phyloP scores from a whole-genome alignment of 768 basidiomycete species.

The Holtermanniella nyarrowii region DNA sequence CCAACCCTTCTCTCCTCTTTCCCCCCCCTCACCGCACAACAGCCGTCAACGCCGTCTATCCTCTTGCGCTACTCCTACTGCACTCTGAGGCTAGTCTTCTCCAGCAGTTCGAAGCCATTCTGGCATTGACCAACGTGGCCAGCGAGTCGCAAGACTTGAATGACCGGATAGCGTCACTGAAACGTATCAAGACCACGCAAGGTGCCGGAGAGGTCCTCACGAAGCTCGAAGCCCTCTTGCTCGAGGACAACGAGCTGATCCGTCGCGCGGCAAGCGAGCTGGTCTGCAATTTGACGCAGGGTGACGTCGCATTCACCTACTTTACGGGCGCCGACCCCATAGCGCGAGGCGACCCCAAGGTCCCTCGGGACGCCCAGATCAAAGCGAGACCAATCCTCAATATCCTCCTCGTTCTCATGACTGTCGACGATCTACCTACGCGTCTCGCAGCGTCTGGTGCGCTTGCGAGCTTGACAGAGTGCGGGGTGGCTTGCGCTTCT shows the following conservation, averaged over 20 bases:
- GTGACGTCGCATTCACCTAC: slow-evolving; percentile 62
- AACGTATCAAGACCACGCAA: background rate
- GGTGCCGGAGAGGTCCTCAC: slow-evolving; percentile 37
- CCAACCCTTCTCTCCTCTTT: slow-evolving; percentile 81
- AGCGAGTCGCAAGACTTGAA: slow-evolving; percentile 49
- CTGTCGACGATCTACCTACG: slow-evolving; percentile 75
- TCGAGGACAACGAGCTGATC: slow-evolving; percentile 68
- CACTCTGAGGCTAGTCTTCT: slow-evolving; percentile 60
- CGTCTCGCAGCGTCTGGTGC: slow-evolving; percentile 84
- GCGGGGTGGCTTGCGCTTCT: slow-evolving; percentile 51
- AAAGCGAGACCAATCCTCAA: slow-evolving; percentile 48
- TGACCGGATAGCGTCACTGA: slow-evolving; percentile 40
- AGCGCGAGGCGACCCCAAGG: background rate
- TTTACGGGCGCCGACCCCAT: slow-evolving; percentile 45
- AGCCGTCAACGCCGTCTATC: slow-evolving; percentile 65
- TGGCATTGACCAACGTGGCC: slow-evolving; percentile 92
- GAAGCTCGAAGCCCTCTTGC: slow-evolving; percentile 29
- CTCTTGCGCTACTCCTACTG: slow-evolving; percentile 62
- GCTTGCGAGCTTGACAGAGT: slow-evolving; percentile 64
- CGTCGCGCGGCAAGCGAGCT: slow-evolving; percentile 83
- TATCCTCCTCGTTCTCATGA: slow-evolving; percentile 70
- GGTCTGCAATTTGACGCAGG: slow-evolving; percentile 77
- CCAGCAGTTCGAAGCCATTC: slow-evolving; percentile 82
- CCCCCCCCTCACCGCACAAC: slow-evolving; percentile 68
- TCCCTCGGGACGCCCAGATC: slow-evolving; percentile 1